Conservation (phyloP, 805 yeast species). For the Saturnispora mendoncae region DNA sequence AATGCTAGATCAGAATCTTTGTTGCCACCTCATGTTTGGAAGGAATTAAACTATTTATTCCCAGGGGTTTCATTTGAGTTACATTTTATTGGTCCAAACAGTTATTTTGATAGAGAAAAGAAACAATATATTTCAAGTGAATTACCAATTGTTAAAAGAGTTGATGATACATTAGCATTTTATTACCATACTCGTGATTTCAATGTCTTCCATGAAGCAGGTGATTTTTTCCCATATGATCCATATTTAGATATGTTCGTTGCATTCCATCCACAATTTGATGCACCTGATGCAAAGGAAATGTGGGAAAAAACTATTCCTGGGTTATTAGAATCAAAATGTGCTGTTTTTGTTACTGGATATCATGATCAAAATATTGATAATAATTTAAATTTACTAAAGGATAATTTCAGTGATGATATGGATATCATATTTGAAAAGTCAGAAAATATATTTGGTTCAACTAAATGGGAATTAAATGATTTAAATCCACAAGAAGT, state of each 20-base stretch:
- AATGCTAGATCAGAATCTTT: slow-evolving; percentile 93
- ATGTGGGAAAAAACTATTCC: slow-evolving; percentile 81
- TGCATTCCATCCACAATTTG: slow-evolving; percentile 92
- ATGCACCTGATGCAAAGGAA: slow-evolving; percentile 68
- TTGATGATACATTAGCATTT: slow-evolving; percentile 65
- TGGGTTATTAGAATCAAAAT: slow-evolving; percentile 85
- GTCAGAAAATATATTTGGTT: slow-evolving; percentile 63
- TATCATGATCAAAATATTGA: slow-evolving; percentile 66
- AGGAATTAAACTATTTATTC: slow-evolving; percentile 77
- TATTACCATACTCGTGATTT: slow-evolving; percentile 86
- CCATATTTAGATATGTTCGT: slow-evolving; percentile 91
- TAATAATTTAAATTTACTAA: slow-evolving; percentile 67
- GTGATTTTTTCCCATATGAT: slow-evolving; percentile 95
- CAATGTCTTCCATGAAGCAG: slow-evolving; percentile 82
- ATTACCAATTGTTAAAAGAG: slow-evolving; percentile 61
- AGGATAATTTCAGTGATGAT: slow-evolving; percentile 57
- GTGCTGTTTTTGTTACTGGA: slow-evolving; percentile 86
- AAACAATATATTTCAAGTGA: slow-evolving; percentile 48
- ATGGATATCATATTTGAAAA: slow-evolving; percentile 75
- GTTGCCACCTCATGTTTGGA: slow-evolving; percentile 93
- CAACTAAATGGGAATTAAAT: slow-evolving; percentile 91
- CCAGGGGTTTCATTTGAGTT: slow-evolving; percentile 78
- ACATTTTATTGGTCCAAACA: slow-evolving; percentile 92
- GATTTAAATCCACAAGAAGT: slow-evolving; percentile 89
- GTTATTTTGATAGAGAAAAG: slow-evolving; percentile 65